Percentiles rank a stretch among this genome's conserved stretches.
Evolutionary conservation across 495 filamentous ascomycete species (phyloP).

Genomic region (Platismatia glauca): DNA sequence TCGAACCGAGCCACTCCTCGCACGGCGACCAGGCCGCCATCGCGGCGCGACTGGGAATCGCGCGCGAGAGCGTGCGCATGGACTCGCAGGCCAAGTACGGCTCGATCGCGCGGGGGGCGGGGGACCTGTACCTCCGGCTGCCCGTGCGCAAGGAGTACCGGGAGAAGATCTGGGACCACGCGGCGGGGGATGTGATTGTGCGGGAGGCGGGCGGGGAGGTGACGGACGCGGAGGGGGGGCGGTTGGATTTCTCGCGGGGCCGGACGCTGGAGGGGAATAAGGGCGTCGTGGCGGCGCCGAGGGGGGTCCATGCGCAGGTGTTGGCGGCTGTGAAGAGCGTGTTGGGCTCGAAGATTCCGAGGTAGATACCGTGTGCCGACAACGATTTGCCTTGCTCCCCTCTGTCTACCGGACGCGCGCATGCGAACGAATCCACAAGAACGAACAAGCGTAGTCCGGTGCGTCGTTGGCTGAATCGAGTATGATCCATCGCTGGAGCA

Average conservation of each 20-base stretch:
- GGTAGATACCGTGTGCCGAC: too few species aligned
- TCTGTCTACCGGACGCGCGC: too few species aligned
- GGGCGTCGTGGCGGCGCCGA: slow-evolving; percentile 84
- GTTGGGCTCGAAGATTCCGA: slow-evolving; percentile 40
- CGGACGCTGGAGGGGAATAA: slow-evolving; percentile 82
- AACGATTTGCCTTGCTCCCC: too few species aligned
- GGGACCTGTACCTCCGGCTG: slow-evolving; percentile 86
- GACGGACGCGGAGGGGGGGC: slow-evolving; percentile 71
- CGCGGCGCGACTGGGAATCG: slow-evolving; percentile 75
- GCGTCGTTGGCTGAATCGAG: too few species aligned
- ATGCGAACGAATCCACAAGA: too few species aligned
- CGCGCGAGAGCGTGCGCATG: slow-evolving; percentile 75
- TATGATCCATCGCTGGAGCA: too few species aligned
- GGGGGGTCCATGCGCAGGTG: slow-evolving; percentile 63
- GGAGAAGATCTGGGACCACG: slow-evolving; percentile 99
- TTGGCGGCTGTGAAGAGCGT: slow-evolving; percentile 76
- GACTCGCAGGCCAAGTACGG: slow-evolving; percentile 98
- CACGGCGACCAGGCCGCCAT: slow-evolving; percentile 82
- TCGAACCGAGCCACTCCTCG: slow-evolving; percentile 82
- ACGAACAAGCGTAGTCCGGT: too few species aligned
- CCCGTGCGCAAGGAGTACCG: slow-evolving; percentile 78
- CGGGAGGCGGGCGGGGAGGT: slow-evolving; percentile 89
- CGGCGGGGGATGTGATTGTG: slow-evolving; percentile 90
- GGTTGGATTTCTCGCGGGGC: slow-evolving; percentile 76
- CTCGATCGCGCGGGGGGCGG: slow-evolving; percentile 87